Conservation (phyloP, 1,284 basidiomycete species). For the Sanghuangporus baumii region DNA sequence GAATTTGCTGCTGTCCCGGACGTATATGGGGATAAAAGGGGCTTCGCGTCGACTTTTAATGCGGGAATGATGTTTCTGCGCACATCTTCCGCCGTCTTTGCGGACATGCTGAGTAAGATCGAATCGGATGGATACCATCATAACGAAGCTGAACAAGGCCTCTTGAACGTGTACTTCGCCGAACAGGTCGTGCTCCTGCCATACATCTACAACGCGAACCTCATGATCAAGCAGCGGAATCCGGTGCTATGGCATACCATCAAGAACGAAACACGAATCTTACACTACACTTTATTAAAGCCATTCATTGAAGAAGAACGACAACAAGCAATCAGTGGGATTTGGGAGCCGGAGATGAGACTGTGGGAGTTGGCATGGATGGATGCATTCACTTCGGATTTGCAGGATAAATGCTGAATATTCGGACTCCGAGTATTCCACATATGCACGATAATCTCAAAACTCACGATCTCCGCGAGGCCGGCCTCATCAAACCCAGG, state of each 20-base stretch:
- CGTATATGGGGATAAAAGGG: conserved; percentile 30
- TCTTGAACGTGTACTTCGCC: conserved; percentile 39
- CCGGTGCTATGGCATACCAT: conserved; percentile 32
- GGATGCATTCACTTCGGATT: neutral
- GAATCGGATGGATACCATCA: conserved; percentile 31
- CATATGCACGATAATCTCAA: too few relatives aligned
- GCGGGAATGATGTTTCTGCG: conserved; percentile 37
- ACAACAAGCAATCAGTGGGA: neutral
- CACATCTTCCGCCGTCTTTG: conserved; percentile 29
- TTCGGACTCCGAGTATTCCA: too few relatives aligned
- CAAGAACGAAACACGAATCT: conserved; percentile 29
- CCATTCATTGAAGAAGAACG: conserved; percentile 26
- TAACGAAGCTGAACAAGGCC: conserved; percentile 37
- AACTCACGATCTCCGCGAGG: neutral
- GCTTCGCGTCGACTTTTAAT: conserved; percentile 36
- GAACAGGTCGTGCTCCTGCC: conserved; percentile 34
- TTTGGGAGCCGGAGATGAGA: conserved; percentile 6
- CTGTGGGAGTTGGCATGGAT: neutral
- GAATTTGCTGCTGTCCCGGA: conserved; percentile 40
- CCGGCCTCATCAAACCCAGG: neutral
- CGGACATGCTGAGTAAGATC: conserved; percentile 32
- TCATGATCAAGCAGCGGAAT: conserved; percentile 35
- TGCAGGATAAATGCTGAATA: too few relatives aligned
- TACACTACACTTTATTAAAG: conserved; percentile 39
- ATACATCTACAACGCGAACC: conserved; percentile 40